Evolutionary conservation across 2,329 filamentous ascomycete species (phyloP), one percentile per base, ranked within the genome.

Genomic region (Neonectria neomacrospora): DNA sequence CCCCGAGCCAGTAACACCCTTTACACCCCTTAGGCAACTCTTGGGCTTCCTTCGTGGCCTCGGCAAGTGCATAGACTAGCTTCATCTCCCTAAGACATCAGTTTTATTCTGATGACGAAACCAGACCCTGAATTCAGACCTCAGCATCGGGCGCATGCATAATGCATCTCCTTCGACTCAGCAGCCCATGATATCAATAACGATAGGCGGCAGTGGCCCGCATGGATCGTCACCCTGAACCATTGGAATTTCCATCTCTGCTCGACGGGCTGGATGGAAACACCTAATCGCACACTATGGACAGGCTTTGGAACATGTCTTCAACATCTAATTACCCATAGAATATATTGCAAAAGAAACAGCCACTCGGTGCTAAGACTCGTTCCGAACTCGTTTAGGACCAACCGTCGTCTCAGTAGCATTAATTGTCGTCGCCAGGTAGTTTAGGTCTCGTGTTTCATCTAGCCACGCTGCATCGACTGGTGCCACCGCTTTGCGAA

Each of bases 401-500:
- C 79, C 79, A 28, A 78, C 71, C 2, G 74, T 73, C 0, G 78
- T 79, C 54, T 81, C 76, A 10, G 74, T 70, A 2, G 75, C 71
- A 9, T 72, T 72, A 58, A 81, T 80, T 42, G 75, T 74, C 1
- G 79, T 78, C 11, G 70, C 44, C 22, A 71, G 63, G 64, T 79
- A 81, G 4, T 69, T 48, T 14, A 63, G 52, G 34, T 63, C 59
- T 6, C 51, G 45, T 11, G 64, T 58, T 18, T 69, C 68, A 3
- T 75, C 69, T 16, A 81, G 64, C 90, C 90, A 93, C 2, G 79
- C 74, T 23, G 85, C 80, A 37, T 85, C 78, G 23, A 90, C 78
- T 1, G 81, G 75, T 1, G 81, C 76, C 1, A 92, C 86, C 58
- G 81, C 79, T 37, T 82, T 78, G 30, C 81, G 76, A 1, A 88